phyloP scores from a whole-genome alignment of 2,329 filamentous ascomycete species.

The Cordyceps pruinosa region DNA sequence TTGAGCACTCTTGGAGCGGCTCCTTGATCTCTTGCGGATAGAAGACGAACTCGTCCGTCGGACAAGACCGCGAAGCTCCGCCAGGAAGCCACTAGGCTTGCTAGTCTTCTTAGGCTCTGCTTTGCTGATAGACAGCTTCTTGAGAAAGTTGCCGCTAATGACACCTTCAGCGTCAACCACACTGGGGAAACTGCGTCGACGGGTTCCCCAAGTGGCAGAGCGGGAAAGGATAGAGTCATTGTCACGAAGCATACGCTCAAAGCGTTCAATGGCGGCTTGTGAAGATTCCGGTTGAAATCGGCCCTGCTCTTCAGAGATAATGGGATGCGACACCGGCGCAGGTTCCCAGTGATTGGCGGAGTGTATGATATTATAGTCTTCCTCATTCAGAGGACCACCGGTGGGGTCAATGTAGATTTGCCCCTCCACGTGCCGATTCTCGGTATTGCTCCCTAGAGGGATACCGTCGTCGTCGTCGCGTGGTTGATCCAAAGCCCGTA shows the following conservation, averaged over 20 bases:
- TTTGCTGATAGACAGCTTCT: slow-evolving; percentile 51
- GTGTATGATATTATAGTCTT: slow-evolving; percentile 45
- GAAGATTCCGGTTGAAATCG: slow-evolving; percentile 43
- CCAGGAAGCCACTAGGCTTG: slow-evolving; percentile 43
- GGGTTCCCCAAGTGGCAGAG: slow-evolving; percentile 64
- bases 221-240: slow-evolving; percentile 54
- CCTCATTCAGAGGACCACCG: slow-evolving; percentile 35
- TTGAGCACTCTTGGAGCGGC: slow-evolving; percentile 30
- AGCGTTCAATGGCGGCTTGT: slow-evolving; percentile 46
- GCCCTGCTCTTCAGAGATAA: slow-evolving; percentile 26
- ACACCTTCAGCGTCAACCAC: slow-evolving; percentile 52
- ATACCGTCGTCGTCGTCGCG: slow-evolving; percentile 36
- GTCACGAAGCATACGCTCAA: slow-evolving; percentile 45
- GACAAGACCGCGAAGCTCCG: slow-evolving; percentile 43
- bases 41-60: slow-evolving; percentile 41
- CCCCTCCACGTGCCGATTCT: slow-evolving; percentile 42
- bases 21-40: slow-evolving; percentile 41
- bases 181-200: slow-evolving; percentile 57
- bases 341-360: slow-evolving; percentile 43
- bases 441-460: slow-evolving; percentile 38
- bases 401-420: slow-evolving; percentile 42
- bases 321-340: slow-evolving; percentile 39
- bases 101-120: slow-evolving; percentile 31
- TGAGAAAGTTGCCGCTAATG: slow-evolving; percentile 54
- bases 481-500: slow-evolving; percentile 18